Conservation (phyloP, 2,329 filamentous ascomycete species). For the Botryotinia narcissicola region DNA sequence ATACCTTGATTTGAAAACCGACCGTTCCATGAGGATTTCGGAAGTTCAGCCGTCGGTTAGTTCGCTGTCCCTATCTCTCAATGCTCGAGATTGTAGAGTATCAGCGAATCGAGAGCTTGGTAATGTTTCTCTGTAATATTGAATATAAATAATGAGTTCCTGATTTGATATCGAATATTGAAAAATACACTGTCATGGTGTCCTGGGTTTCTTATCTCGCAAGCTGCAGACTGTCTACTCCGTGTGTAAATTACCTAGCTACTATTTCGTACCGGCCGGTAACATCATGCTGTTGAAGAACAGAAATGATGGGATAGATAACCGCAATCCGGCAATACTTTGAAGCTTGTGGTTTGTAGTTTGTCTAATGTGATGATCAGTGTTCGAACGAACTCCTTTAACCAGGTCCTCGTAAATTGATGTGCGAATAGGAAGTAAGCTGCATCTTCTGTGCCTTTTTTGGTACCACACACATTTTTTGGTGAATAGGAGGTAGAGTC, state of each 20-base stretch:
- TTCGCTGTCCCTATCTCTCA: not conserved
- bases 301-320: not conserved
- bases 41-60: not conserved
- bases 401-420: not conserved
- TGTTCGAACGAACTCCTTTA: not conserved
- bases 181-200: not conserved
- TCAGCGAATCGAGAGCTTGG: not conserved
- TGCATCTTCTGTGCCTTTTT: not conserved
- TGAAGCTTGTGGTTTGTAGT: not conserved
- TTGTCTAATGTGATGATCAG: not conserved
- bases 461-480: not conserved
- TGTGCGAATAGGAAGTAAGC: not conserved
- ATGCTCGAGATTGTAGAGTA: not conserved
- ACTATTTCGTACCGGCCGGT: not conserved
- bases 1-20: not conserved
- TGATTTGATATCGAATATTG: not conserved
- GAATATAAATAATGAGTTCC: not conserved
- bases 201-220: not conserved
- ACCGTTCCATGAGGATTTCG: not conserved
- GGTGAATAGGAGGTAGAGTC: not conserved
- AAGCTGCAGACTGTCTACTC: not conserved
- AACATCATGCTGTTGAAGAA: not conserved
- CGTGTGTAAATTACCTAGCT: not conserved
- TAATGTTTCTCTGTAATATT: not conserved
- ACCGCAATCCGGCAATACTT: not conserved